A percentile compares a stretch with the other conserved stretches of the same genome.
phyloP scores from a whole-genome alignment of 2,329 filamentous ascomycete genomes.

The Aspergillus versicolor region DNA sequence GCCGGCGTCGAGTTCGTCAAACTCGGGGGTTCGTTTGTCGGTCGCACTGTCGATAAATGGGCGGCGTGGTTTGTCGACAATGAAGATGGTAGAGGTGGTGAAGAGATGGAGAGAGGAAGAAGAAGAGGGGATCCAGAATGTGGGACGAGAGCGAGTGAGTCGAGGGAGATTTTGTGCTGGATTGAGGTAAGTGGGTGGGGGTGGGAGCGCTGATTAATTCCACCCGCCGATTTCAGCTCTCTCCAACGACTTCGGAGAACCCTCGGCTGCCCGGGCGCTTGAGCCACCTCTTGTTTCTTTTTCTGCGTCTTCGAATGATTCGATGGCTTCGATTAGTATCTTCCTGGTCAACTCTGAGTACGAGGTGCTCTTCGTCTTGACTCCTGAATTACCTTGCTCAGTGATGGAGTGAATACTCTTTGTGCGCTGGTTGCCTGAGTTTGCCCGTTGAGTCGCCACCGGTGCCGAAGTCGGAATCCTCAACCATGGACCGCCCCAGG shows the following conservation, averaged over 20 bases:
- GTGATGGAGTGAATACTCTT: not conserved
- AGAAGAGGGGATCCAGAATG: constrained; percentile 3
- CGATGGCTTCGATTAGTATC: not conserved
- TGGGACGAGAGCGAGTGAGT: constrained; percentile 11
- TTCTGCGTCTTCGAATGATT: not conserved
- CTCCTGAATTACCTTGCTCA: not conserved
- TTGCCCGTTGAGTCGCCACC: not conserved
- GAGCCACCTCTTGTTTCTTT: not conserved
- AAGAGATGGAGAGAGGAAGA: not conserved
- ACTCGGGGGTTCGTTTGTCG: not conserved
- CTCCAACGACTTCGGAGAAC: not conserved
- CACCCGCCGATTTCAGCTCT: not conserved
- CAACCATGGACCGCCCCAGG: constrained; percentile 5
- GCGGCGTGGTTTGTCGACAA: not conserved
- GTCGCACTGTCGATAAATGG: not conserved
- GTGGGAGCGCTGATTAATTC: constrained; percentile 1
- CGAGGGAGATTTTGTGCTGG: constrained; percentile 10
- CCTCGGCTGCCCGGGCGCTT: not conserved
- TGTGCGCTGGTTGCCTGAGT: not conserved
- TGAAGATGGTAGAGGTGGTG: not conserved
- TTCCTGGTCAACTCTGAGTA: not conserved
- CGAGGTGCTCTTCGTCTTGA: not conserved
- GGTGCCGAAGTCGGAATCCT: constrained; percentile 11
- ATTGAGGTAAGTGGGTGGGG: constrained; percentile 9
- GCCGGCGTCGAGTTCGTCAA: constrained; percentile 1